Conservation (phyloP, 2,329 filamentous ascomycete species). For the Ophiostoma tasmaniense region DNA sequence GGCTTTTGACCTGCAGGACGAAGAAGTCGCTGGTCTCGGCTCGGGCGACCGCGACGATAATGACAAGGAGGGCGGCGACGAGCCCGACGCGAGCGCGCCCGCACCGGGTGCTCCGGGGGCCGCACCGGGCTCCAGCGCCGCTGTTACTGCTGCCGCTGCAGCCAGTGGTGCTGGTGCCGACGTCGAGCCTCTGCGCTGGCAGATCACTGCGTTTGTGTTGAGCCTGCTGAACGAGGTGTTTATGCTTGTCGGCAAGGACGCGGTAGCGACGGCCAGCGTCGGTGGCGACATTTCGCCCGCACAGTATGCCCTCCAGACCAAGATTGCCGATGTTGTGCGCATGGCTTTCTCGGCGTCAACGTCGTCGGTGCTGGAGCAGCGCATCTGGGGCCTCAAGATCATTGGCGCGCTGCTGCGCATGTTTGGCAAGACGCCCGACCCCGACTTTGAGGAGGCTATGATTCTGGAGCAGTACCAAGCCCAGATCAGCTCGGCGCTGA, state of each 20-base stretch:
- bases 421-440: slow-evolving; percentile 91
- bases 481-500: slow-evolving; percentile 92
- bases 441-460: slow-evolving; percentile 95
- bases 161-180: slow-evolving; percentile 43
- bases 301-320: slow-evolving; percentile 68
- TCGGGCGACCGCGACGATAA: slow-evolving; percentile 51
- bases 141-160: not conserved
- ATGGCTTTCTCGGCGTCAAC: slow-evolving; percentile 98
- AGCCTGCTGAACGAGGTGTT: slow-evolving; percentile 79
- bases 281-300: slow-evolving; percentile 47
- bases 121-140: not conserved
- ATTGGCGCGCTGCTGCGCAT: slow-evolving; percentile 90
- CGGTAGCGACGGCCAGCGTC: slow-evolving; percentile 61
- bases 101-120: not conserved
- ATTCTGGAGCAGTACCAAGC: slow-evolving; percentile 96
- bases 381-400: slow-evolving; percentile 86
- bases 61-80: slow-evolving; percentile 33
- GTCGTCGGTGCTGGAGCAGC: slow-evolving; percentile 78
- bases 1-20: slow-evolving; percentile 78
- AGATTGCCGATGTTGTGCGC: slow-evolving; percentile 83
- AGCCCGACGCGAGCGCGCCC: slow-evolving; percentile 20
- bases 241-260: slow-evolving; percentile 66
- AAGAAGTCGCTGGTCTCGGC: slow-evolving; percentile 91
- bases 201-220: slow-evolving; percentile 91
- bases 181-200: slow-evolving; percentile 88